Evolutionary conservation across 768 basidiomycete species (phyloP).

Genomic region (Paxillus rubicundulus): DNA sequence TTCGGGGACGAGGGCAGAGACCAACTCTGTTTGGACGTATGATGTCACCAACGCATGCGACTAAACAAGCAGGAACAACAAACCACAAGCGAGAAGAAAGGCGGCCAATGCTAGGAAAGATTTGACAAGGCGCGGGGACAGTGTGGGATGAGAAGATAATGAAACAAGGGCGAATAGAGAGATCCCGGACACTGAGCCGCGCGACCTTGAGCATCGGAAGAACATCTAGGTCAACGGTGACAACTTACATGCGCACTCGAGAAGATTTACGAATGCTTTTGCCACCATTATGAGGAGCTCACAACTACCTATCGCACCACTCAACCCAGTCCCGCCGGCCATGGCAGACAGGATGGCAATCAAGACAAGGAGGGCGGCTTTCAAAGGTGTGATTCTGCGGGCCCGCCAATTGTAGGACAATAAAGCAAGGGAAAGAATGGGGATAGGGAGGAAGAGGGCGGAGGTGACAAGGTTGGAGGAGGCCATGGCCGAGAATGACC

Average conservation of each 20-base stretch:
- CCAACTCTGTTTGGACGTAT: slow-evolving; percentile 16
- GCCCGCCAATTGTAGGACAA: slow-evolving; percentile 6
- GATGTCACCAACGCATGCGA: not conserved
- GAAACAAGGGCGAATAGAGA: slow-evolving; percentile 23
- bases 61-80: slow-evolving; percentile 1
- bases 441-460: slow-evolving; percentile 25
- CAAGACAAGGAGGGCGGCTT: slow-evolving; percentile 14
- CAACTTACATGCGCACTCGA: slow-evolving; percentile 24
- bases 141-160: slow-evolving; percentile 1
- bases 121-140: slow-evolving; percentile 11
- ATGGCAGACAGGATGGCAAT: slow-evolving; percentile 23
- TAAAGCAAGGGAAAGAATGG: slow-evolving; percentile 19
- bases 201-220: not conserved
- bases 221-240: not conserved
- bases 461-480: slow-evolving; percentile 23
- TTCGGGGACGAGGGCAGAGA: slow-evolving; percentile 23
- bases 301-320: slow-evolving; percentile 8
- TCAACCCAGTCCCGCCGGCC: slow-evolving; percentile 20
- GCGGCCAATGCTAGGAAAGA: slow-evolving; percentile 16
- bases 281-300: slow-evolving; percentile 14
- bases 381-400: slow-evolving; percentile 6
- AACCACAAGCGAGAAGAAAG: slow-evolving; percentile 28
- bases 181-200: slow-evolving; percentile 21
- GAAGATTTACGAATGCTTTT: slow-evolving; percentile 15
- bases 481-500: slow-evolving; percentile 16